Evolutionary conservation across 2,329 filamentous ascomycete genomes (phyloP), one percentile per base, ranked within the genome.

Genomic region (Diaporthe aspalathi): DNA sequence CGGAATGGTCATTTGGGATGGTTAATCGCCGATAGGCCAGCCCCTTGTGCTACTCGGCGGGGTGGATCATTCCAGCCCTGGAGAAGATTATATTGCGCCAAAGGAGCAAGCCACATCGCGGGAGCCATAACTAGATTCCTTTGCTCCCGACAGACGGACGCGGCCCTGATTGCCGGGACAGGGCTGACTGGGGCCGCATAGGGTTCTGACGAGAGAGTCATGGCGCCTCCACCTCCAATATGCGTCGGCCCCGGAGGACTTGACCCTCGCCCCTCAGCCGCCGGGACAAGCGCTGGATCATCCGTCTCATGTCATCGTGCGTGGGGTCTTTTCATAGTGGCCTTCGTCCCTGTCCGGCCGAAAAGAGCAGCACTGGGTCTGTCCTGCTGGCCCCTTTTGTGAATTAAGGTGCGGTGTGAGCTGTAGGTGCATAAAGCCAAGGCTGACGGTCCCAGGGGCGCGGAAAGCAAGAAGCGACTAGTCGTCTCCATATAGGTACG

Each of bases 1-100:
- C 35, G 43, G 20, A 35, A 49, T 49, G 60, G 43, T 50, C 29
- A 65, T 65, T 49, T 65, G 60, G 24, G 60, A 65, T 65, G 60
- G 60, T 49, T 65, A 65, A 65, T 65, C 43, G 49, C 60, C 60
- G 60, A 65, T 65, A 65, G 60, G 60, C 9, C 60, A 65, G 60
- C 43, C 43, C 40, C 43, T 22, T 45, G 60, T 63, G 40, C 60
- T 49, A 65, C 32, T 35, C 60, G 29, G 43, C 60, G 43, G 60
- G 60, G 45, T 32, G 60, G 45, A 11, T 27, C 45, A 49, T n/a
- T 20, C 29, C 60, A 65, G 60, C 60, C 60, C 43, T 65, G 43
- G 29, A 5, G 6, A 27, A 24, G 27, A 65, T 49, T 65, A 65
- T 65, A 65, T 65, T 65, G 60, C 43, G 29, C 20, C 27, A 20